Evolutionary conservation across 192 early-diverging fungal species (phyloP), one percentile per base, ranked within the genome.

Genomic region (Umbelopsis ramanniana): DNA sequence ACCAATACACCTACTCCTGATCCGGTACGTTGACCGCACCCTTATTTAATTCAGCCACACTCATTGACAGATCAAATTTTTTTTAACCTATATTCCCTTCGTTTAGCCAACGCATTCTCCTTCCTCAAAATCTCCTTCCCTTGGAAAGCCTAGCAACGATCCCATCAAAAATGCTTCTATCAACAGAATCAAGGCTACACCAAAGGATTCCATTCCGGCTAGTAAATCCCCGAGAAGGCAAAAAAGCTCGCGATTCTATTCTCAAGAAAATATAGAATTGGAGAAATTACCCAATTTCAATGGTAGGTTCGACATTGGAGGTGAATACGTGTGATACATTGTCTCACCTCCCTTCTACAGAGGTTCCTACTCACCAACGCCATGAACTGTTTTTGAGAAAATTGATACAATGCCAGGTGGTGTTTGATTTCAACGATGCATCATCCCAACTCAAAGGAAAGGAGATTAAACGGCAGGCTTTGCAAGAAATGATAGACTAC

Each of bases 401-500:
- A 76, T 75, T 97, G 12, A 78, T 81, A 38, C 95, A 96, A 75
- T 97, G 95, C 73, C 85, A 81, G 24, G 85, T 91, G 22, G 79
- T 96, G 4, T 97, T 96, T 76, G 95, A 97, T 78, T 97, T 97
- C 73, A 93, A 87, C 67, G 93, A 94, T 77, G 78, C 87, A 6
- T 81, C 90, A 54, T 81, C 88, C 9, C 91, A 95, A 76, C 74
- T 95, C 10, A 87, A 87, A 52, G 93, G 91, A 74, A 97, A 97
- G 66, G 94, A 97, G 72, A 92, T 95, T 69, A 97, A 97, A 79
- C 84, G 91, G 54, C 87, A 88, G 55, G 88, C 92, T 8, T 80
- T 97, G 66, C 87, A 84, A 15, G 94, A 97, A 71, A 86, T 97
- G 21, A 84, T 95, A 33, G 93, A 96, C 33, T 94, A 95, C 73